phyloP scores from a whole-genome alignment of 2,329 filamentous ascomycete species.

The Aspergillus ochraceus region DNA sequence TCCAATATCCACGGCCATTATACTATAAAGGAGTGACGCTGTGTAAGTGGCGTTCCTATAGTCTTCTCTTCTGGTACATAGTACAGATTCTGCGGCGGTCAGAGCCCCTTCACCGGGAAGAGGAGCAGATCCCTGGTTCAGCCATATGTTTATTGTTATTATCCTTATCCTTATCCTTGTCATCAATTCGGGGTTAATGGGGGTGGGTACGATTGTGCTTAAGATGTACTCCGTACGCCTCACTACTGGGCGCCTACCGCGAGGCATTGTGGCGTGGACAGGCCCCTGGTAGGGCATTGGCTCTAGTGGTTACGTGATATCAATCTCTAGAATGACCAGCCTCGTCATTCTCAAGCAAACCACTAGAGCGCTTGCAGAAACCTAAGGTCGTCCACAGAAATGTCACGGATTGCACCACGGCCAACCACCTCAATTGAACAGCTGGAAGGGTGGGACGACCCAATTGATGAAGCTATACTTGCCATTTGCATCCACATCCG shows the following conservation, averaged over 20 bases:
- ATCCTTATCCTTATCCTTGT: too few species aligned
- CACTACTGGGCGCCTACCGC: too few species aligned
- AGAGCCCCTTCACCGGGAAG: constrained; percentile 3
- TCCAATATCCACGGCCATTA: not conserved
- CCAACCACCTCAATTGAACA: constrained; percentile 2
- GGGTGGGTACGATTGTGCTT: too few species aligned
- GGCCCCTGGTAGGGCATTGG: too few species aligned
- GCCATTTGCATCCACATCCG: too few species aligned
- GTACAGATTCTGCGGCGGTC: constrained; percentile 7
- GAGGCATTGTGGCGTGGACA: too few species aligned
- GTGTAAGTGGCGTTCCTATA: constrained; percentile 17
- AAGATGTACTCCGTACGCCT: too few species aligned
- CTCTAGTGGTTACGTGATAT: too few species aligned
- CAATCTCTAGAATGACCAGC: not conserved
- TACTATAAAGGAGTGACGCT: constrained; percentile 8
- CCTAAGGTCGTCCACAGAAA: too few species aligned
- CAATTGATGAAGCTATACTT: not conserved
- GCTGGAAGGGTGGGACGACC: not conserved
- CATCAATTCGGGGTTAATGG: too few species aligned
- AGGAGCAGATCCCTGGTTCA: constrained; percentile 1
- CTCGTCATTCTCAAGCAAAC: not conserved
- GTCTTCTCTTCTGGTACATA: constrained; percentile 1
- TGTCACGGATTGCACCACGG: constrained; percentile 5
- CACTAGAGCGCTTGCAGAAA: not conserved
- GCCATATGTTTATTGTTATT: too few species aligned